Evolutionary conservation across 805 yeast genomes (phyloP).

Genomic region (Maudiozyma saulgeensis): DNA sequence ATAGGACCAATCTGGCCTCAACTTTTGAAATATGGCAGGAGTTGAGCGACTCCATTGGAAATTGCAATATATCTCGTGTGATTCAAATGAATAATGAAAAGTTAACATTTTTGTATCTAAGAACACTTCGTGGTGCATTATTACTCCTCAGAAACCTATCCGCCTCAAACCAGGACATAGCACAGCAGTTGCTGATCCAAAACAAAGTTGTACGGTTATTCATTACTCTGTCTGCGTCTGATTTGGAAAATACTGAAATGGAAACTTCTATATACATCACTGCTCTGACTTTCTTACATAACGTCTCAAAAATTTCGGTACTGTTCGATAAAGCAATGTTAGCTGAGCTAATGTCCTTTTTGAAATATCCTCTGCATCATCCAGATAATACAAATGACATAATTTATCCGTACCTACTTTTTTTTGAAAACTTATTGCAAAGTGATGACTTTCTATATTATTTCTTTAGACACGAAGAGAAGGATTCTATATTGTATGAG

Average conservation of each 20-base stretch:
- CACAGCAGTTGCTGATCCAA: conserved; percentile 19
- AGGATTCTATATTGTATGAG: conserved; percentile 11
- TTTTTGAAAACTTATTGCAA: conserved; percentile 15
- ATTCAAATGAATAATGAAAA: conserved; percentile 2
- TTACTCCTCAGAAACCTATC: conserved; percentile 42
- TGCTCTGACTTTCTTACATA: conserved; percentile 16
- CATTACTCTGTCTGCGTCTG: not conserved
- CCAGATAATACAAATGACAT: conserved; percentile 7
- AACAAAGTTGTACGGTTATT: conserved; percentile 9
- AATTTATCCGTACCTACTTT: conserved; percentile 13
- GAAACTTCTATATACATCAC: conserved; percentile 14
- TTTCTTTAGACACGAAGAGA: conserved; percentile 15
- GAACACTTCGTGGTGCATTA: conserved; percentile 39
- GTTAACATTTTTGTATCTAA: conserved; percentile 13
- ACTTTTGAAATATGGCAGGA: conserved; percentile 23
- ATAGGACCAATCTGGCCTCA: conserved; percentile 19
- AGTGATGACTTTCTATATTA: conserved; percentile 20
- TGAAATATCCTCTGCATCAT: conserved; percentile 16
- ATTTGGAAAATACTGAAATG: conserved; percentile 14
- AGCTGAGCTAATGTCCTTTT: conserved; percentile 11
- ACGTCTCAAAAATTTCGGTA: conserved; percentile 13
- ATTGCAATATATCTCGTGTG: conserved; percentile 1
- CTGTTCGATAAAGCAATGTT: conserved; percentile 14
- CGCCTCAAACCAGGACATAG: conserved; percentile 24
- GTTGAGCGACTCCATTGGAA: conserved; percentile 10